A percentile compares a stretch with the other conserved stretches of the same genome.
phyloP scores from a whole-genome alignment of 495 filamentous ascomycete species.

The Patellaria atrata region DNA sequence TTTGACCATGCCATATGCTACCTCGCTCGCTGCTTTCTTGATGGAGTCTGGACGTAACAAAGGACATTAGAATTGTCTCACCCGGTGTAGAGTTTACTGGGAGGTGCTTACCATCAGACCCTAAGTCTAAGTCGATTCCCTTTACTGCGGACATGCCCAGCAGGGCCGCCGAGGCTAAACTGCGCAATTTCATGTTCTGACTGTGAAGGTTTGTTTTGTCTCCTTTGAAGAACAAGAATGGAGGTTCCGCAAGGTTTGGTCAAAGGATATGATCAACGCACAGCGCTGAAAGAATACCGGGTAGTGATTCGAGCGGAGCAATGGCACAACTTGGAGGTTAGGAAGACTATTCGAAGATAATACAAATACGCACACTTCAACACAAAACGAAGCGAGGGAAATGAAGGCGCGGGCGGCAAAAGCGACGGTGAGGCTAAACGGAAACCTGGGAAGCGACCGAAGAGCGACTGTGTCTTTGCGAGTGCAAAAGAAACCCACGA shows the following conservation, averaged over 20 bases:
- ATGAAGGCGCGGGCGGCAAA: too few relatives aligned
- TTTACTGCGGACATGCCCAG: constrained; percentile 8
- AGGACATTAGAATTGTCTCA: not conserved
- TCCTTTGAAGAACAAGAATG: not conserved
- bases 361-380: too few relatives aligned
- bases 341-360: too few relatives aligned
- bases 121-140: constrained; percentile 16
- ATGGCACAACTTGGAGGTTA: too few relatives aligned
- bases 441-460: too few relatives aligned
- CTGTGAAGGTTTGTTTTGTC: not conserved
- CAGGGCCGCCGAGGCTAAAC: constrained; percentile 11
- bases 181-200: constrained; percentile 18
- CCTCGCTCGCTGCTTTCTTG: constrained; percentile 21
- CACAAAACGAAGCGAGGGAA: too few relatives aligned
- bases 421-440: too few relatives aligned
- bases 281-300: constrained; percentile 1
- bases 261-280: constrained; percentile 8
- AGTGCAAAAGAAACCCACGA: too few relatives aligned
- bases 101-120: constrained; percentile 7
- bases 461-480: too few relatives aligned
- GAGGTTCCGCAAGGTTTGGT: not conserved
- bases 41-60: constrained; percentile 20
- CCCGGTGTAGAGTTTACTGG: too few relatives aligned
- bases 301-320: too few relatives aligned
- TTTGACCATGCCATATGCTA: constrained; percentile 25